phyloP scores from a whole-genome alignment of 2,329 filamentous ascomycete genomes.

The Sporothrix euskadiensis region DNA sequence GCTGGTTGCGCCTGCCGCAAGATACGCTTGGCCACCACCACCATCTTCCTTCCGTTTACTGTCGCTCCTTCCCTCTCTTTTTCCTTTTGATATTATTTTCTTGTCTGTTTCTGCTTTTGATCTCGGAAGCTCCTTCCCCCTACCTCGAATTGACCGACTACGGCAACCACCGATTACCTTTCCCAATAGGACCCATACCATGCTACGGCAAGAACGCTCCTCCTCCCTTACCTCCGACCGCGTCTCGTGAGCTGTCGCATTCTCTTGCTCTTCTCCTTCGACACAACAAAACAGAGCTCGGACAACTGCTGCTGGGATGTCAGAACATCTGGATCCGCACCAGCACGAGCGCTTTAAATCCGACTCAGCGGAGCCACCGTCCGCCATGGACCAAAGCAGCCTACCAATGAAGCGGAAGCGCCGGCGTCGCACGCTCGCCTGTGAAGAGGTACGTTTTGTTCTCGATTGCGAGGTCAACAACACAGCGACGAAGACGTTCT shows the following conservation, averaged over 20 bases:
- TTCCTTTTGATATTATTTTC: not conserved
- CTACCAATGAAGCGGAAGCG: slow-evolving; percentile 32
- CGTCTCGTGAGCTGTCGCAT: not conserved
- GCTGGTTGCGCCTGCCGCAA: not conserved
- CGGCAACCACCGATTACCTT: not conserved
- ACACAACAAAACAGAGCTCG: not conserved
- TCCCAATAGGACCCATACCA: not conserved
- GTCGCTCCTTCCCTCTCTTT: not conserved
- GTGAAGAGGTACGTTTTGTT: slow-evolving; percentile 38
- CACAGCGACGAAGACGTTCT: not conserved
- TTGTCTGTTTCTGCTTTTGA: not conserved
- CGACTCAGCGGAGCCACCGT: slow-evolving; percentile 14
- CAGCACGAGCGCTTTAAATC: slow-evolving; percentile 12
- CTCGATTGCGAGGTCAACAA: not conserved
- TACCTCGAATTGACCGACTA: not conserved
- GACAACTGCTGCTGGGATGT: not conserved
- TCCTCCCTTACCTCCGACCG: slow-evolving; percentile 10
- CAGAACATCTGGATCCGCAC: not conserved
- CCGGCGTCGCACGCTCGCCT: slow-evolving; percentile 40
- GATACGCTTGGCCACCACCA: not conserved
- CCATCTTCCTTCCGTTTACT: slow-evolving; percentile 1
- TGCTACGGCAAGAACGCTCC: not conserved
- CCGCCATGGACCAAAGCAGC: slow-evolving; percentile 24
- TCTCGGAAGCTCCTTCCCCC: slow-evolving; percentile 2
- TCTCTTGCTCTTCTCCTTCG: not conserved